phyloP scores from a whole-genome alignment of 306 rosid species.

The Medicago ruthenica region DNA sequence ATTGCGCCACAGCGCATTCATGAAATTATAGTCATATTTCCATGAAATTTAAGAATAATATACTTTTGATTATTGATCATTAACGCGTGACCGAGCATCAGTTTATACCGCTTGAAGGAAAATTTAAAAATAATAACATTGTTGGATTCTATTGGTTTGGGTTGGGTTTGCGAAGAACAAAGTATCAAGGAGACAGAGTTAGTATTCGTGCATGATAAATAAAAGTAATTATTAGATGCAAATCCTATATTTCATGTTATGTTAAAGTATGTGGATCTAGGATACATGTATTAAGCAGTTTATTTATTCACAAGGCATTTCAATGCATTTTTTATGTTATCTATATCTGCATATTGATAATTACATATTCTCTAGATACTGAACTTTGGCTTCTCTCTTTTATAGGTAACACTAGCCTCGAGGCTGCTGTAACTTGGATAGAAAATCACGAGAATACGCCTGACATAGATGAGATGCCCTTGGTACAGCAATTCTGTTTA shows the following conservation, averaged over 20 bases:
- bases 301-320: slow-evolving; percentile 23
- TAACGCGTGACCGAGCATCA: background rate
- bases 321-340: slow-evolving; percentile 18
- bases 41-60: background rate
- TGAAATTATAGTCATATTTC: background rate
- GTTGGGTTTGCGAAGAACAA: slow-evolving; percentile 9
- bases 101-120: background rate
- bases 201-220: background rate
- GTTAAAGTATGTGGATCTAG: slow-evolving; percentile 29
- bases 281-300: slow-evolving; percentile 29
- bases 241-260: slow-evolving; percentile 24
- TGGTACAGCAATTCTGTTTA: slow-evolving; percentile 55
- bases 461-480: slow-evolving; percentile 88
- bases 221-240: slow-evolving; percentile 3
- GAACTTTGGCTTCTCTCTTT: slow-evolving; percentile 45
- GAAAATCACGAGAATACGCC: slow-evolving; percentile 86
- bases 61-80: background rate
- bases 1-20: background rate
- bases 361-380: slow-evolving; percentile 25
- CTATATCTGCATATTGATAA: slow-evolving; percentile 12
- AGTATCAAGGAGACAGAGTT: background rate
- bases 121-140: background rate
- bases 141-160: background rate
- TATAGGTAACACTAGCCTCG: slow-evolving; percentile 81
- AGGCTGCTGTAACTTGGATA: slow-evolving; percentile 91